Evolutionary conservation across 768 basidiomycete genomes (phyloP), one percentile per base, ranked within the genome.

Genomic region (Boletus vermiculosoides): DNA sequence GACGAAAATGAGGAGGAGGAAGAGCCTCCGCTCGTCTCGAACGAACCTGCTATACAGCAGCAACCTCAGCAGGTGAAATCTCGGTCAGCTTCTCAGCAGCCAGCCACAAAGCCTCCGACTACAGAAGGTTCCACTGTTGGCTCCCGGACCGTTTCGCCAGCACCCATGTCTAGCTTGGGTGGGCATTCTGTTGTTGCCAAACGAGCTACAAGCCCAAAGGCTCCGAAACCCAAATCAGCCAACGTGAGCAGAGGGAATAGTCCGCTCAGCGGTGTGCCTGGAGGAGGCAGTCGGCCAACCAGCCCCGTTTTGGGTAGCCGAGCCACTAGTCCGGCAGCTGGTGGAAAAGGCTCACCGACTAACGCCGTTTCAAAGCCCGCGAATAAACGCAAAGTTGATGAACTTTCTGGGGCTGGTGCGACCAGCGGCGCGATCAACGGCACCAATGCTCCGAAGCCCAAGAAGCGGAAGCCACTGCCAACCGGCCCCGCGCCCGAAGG

Each of bases 131-230:
- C 65, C 8, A 28, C 64, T 15, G 61, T 74, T 13, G 76, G 72
- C 52, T 86, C 88, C 31, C 83, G 81, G 37, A 80, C 84, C 13
- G 81, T 78, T 25, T 89, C 88, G 3, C 72, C 71, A 7, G 74
- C 74, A 11, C 73, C 80, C 41, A 73, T 79, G 5, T 74, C 84
- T 9, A 77, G 78, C 30, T 77, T 86, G 61, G 85, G 88, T 37
- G 91, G 90, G 0, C 89, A 92, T 72, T 90, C 87, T 2, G 66
- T 90, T 23, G 83, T 94, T 16, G 92, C 92, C 2, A 88, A 88
- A 72, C 84, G 92, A 18, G 92, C 92, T 4, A 92, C 90, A 1
- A 92, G 90, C 59, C 92, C 91, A 5, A 90, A 89, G 64, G 76
- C 72, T 11, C 82, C 83, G 4, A 90, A 88, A 68, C 74, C 75